These are phyloP conservation scores for Lotus japonicus DNA, from an alignment of 306 rosid species.

Conservation along the genomic window DNA sequence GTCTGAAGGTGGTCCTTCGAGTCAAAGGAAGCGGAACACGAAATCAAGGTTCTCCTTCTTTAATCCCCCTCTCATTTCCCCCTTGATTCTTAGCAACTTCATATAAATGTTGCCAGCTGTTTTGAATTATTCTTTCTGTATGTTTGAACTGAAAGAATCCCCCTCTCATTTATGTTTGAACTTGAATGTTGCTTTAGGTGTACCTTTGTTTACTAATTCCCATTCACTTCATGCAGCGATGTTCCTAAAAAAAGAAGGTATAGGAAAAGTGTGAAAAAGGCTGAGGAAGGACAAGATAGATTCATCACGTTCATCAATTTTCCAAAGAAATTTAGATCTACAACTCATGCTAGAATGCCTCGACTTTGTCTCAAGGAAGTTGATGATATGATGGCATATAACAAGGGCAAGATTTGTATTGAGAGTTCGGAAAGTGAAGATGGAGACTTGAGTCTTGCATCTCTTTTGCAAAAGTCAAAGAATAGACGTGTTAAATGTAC, in stretches of 20 bases:
- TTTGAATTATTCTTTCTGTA: constrained; percentile 12
- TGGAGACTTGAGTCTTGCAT: constrained; percentile 34
- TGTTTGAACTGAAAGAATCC: too few species aligned
- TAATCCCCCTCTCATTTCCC: neutral
- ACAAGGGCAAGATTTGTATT: neutral
- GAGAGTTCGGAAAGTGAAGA: constrained; percentile 26
- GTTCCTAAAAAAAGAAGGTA: constrained; percentile 27
- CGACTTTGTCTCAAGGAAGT: constrained; percentile 16
- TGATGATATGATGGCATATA: neutral
- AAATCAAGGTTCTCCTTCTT: constrained; percentile 38
- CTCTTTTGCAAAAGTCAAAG: constrained; percentile 25
- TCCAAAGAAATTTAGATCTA: constrained; percentile 31
- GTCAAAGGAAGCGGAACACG: constrained; percentile 28
- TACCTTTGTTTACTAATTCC: constrained; percentile 16
- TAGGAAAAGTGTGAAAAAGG: constrained; percentile 25
- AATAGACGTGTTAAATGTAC: constrained; percentile 31
- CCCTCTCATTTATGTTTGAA: too few species aligned
- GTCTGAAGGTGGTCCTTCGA: constrained; percentile 16
- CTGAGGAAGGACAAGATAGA: constrained; percentile 4
- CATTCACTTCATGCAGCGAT: constrained; percentile 38
- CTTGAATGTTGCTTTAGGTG: constrained; percentile 14
- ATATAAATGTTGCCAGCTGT: neutral
- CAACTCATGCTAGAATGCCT: constrained; percentile 26
- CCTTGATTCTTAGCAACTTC: neutral
- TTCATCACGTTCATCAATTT: neutral